A percentile compares a stretch with the other conserved stretches of the same genome.
Evolutionary conservation across 208 protist genomes (phyloP).

Genomic region (Angomonas deanei): DNA sequence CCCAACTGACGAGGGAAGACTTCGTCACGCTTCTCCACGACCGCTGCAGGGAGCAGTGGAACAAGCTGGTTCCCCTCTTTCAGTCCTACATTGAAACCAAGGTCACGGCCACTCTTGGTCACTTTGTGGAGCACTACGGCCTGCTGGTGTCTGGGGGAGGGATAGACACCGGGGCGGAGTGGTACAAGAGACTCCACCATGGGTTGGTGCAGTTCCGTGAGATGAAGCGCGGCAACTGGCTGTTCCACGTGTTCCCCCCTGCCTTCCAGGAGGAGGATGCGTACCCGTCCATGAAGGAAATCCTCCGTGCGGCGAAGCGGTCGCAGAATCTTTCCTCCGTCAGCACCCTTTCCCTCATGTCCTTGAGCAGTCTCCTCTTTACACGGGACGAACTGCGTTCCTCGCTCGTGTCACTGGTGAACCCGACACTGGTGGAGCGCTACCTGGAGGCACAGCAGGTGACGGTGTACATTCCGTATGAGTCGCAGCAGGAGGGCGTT

Average conservation of each 20-base stretch:
- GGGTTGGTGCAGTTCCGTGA: conserved; percentile 39
- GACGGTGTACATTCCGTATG: conserved; percentile 41
- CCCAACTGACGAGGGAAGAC: background rate
- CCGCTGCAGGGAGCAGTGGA: conserved; percentile 13
- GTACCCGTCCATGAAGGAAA: conserved; percentile 26
- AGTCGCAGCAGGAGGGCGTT: conserved; percentile 21
- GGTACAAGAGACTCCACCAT: conserved; percentile 29
- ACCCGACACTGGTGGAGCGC: conserved; percentile 22
- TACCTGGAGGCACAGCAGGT: conserved; percentile 28
- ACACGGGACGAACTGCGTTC: conserved; percentile 24
- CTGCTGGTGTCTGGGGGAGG: conserved; percentile 26
- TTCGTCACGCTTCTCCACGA: conserved; percentile 14
- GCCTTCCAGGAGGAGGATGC: conserved; percentile 10
- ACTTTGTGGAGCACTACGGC: conserved; percentile 37
- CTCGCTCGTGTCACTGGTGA: conserved; percentile 4
- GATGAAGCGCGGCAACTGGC: conserved; percentile 31
- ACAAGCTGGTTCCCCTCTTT: conserved; percentile 26
- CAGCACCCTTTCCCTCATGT: conserved; percentile 10
- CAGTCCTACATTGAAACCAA: conserved; percentile 39
- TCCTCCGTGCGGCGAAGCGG: conserved; percentile 14
- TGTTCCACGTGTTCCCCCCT: conserved; percentile 44
- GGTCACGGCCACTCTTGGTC: conserved; percentile 32
- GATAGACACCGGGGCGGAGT: conserved; percentile 30
- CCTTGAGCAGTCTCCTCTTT: conserved; percentile 14
- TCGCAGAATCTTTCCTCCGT: background rate